These are phyloP conservation scores for Lepidopterella palustris DNA, from an alignment of 495 filamentous ascomycete species.

Conservation along the genomic window DNA sequence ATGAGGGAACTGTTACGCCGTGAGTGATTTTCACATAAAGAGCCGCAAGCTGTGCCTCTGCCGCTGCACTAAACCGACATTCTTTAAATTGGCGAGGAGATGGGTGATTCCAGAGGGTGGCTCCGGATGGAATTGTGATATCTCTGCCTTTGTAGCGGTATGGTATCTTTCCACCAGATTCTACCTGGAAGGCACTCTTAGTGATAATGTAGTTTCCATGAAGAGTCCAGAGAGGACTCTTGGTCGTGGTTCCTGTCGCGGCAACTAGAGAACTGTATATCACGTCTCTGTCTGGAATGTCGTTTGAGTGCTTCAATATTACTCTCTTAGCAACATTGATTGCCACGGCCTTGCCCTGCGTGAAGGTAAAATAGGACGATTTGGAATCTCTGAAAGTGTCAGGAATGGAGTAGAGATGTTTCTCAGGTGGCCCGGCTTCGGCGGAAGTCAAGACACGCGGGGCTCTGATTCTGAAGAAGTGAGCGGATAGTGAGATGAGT, in stretches of 20 bases:
- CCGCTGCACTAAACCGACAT: constrained; percentile 30
- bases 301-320: constrained; percentile 18
- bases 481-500: constrained; percentile 36
- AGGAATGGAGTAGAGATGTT: constrained; percentile 31
- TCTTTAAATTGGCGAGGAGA: constrained; percentile 41
- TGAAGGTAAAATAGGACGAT: constrained; percentile 32
- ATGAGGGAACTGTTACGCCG: constrained; percentile 23
- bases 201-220: constrained; percentile 29
- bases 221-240: constrained; percentile 27
- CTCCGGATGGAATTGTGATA: constrained; percentile 42
- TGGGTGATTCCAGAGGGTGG: constrained; percentile 31
- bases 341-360: constrained; percentile 36
- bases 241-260: constrained; percentile 32
- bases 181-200: constrained; percentile 27
- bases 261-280: constrained; percentile 42
- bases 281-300: constrained; percentile 17
- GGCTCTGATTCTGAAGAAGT: constrained; percentile 37
- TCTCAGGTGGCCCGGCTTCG: constrained; percentile 27
- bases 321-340: constrained; percentile 35
- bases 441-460: constrained; percentile 36
- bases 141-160: constrained; percentile 25
- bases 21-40: constrained; percentile 42
- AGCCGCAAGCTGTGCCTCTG: constrained; percentile 37
- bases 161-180: constrained; percentile 15
- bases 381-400: constrained; percentile 36